Evolutionary conservation across 306 rosid genomes (phyloP), one percentile per base, ranked within the genome.

Genomic region (Biancaea sappan): DNA sequence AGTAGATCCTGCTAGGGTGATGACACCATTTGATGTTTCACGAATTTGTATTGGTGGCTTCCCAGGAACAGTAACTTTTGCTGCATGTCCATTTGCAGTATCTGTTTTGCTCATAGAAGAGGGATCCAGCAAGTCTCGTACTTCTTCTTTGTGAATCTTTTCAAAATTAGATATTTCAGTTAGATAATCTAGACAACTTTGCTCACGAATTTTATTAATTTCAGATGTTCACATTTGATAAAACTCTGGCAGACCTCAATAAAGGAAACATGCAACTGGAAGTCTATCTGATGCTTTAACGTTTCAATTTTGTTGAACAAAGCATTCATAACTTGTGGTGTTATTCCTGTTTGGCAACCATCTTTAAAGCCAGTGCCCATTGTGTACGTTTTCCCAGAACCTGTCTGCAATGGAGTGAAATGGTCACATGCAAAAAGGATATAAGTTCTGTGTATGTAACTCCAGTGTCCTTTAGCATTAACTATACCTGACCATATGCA

Each of bases 361-460:
- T 94, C 98, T 83, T 85, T 89, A 68, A 88, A 84, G 73, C 98
- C 98, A 22, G 98, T 94, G 53, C 98, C 98, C 98, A 94, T 94
- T 66, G 98, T 94, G 80, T 94, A 94, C 11, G 98, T 94, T 89
- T 94, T 94, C 53, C 98, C 98, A 0, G 98, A 94, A 81, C 98
- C 98, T 12, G 98, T 94, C 98, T 94, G 96, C 83, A 88, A 72
- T 67, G 65, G 64, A 81, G 72, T 13, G 53, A 82, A 82, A 70
- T 46, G 73, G 81, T 86, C 86, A 88, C 59, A 48, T 32, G 51
- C 67, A 69, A 60, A 32, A 40, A 40, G 68, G 13, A 48, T 29
- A 76, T 34, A 79, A 77, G 71, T 47, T 59, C 40, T 21, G 22
- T 59, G 71, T 57, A n/a, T 71, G n/a, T 40, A 72, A 77, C 38